Percentiles rank a stretch among this genome's conserved stretches.
These are phyloP conservation scores for Aspergillus unguis DNA, from an alignment of 2,329 filamentous ascomycete species.

Conservation along the genomic window DNA sequence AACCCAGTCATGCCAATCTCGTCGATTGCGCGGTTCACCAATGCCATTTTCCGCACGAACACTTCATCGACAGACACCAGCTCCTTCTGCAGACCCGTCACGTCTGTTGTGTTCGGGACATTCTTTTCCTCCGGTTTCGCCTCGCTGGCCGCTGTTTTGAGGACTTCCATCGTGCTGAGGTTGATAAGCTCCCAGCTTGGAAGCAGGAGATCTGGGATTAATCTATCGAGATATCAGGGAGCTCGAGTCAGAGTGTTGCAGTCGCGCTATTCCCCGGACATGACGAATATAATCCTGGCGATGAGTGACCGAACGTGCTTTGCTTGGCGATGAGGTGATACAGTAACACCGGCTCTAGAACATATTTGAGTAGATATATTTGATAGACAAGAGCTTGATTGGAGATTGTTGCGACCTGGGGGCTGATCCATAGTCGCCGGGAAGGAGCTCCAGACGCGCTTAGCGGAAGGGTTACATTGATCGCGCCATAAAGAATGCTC, in stretches of 20 bases:
- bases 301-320: constrained; percentile 2
- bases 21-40: constrained; percentile 45
- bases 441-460: no score
- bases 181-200: neutral
- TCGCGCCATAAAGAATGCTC: no score
- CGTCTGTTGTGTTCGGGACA: neutral
- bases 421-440: no score
- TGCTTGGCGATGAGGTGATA: constrained; percentile 1
- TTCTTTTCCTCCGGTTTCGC: neutral
- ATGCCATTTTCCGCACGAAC: constrained; percentile 39
- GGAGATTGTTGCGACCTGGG: no score
- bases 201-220: no score
- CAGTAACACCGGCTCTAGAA: neutral
- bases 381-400: neutral
- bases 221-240: no score
- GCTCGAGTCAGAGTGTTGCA: no score
- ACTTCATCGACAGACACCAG: constrained; percentile 32
- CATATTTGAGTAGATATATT: no score
- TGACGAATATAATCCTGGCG: neutral
- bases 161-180: neutral
- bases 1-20: constrained; percentile 61
- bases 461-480: no score
- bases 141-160: neutral
- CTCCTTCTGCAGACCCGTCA: constrained; percentile 7
- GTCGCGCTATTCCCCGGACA: neutral